Percentiles rank a stretch among this genome's conserved stretches.
These are phyloP conservation scores for Micromonas pusilla DNA, from an alignment of 139 green algal species.

Conservation along the genomic window DNA sequence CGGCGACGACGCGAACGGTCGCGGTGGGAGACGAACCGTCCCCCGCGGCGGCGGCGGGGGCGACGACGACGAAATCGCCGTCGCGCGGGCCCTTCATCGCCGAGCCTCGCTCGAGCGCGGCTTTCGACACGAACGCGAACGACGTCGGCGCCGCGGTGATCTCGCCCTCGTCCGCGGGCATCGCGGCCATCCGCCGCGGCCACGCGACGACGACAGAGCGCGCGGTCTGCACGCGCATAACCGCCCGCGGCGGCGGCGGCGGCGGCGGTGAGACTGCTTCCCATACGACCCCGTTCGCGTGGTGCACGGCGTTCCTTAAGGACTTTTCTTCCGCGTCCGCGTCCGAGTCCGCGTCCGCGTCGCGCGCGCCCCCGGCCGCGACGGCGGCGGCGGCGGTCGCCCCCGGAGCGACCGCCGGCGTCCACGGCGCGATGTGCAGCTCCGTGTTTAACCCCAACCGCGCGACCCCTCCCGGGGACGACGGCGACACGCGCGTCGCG, in stretches of 20 bases:
- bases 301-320: too few species aligned
- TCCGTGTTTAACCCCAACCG: slow-evolving; percentile 14
- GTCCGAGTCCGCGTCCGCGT: neutral
- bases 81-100: too few species aligned
- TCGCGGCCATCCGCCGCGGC: neutral
- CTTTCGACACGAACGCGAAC: neutral
- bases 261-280: too few species aligned
- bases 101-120: neutral
- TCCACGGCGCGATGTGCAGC: neutral
- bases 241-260: too few species aligned
- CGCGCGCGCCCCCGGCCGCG: too few species aligned
- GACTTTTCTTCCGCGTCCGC: too few species aligned
- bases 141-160: neutral
- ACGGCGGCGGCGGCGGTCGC: neutral
- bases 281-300: too few species aligned
- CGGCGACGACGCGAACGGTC: neutral
- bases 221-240: neutral
- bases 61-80: neutral
- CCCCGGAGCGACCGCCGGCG: neutral
- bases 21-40: neutral
- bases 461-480: neutral
- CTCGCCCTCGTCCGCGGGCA: neutral
- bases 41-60: too few species aligned
- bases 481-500: neutral
- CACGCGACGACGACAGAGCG: neutral